Base-by-base conservation (phyloP, 768 basidiomycete species). In the Cytidiella melzeri region DNA sequence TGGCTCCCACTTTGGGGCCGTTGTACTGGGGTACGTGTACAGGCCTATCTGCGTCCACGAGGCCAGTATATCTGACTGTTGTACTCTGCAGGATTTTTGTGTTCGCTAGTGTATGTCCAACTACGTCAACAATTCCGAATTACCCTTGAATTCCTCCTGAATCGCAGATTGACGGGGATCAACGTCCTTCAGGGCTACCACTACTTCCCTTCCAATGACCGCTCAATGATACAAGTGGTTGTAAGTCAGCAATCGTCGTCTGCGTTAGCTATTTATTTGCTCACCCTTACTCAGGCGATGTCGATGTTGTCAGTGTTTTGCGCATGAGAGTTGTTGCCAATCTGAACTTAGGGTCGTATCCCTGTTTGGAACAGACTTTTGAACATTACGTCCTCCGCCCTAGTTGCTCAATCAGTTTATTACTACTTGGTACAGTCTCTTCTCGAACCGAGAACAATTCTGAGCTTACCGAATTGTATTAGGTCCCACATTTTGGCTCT, bases 401-500 rank as follows among this genome's bases (percentile, higher is more conserved):
- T 75, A 11, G 66, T 72, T 9, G 71, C 69, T 1, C 69, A 74
- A 53, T 72, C 72, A 2, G 60, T 75, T 23, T 73, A 72, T 54
- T 70, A 72, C 52, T 75, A 75, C 50, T 57, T 74, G 46, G 74
- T 73, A 42, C 34, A 61, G 51, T 13, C 21, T n/a, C n/a, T n/a
- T n/a, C n/a, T n/a, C n/a, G n/a, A n/a, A n/a, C n/a, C n/a, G n/a
- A n/a, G n/a, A n/a, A n/a, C n/a, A n/a, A n/a, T n/a, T n/a, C n/a
- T n/a, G n/a, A n/a, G n/a, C n/a, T n/a, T n/a, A n/a, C 39, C 10
- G 11, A 18, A 7, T 36, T 40, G 13, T 15, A 43, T 4, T 15
- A 75, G 74, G 64, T 75, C 5, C 74, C 73, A 1, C 63, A 72
- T 50, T 75, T 68, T 45, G 74, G 74, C 4, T 71, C 71, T 0